Conservation (phyloP, 1,284 basidiomycete genomes). For the Chondrostereum purpureum region DNA sequence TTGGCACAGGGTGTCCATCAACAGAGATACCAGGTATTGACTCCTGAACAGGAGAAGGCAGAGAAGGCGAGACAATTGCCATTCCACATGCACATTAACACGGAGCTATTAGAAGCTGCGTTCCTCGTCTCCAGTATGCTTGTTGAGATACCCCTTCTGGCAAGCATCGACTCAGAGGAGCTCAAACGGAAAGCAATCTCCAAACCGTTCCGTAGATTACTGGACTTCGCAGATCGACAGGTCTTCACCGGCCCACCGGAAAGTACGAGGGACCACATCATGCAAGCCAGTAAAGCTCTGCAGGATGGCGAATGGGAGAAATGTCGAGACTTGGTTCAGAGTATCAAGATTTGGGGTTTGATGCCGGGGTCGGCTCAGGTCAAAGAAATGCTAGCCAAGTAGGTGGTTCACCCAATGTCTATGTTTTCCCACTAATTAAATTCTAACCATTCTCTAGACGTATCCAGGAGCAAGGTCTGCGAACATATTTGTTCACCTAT, state of each 20-base stretch:
- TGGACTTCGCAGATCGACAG: slow-evolving; percentile 97
- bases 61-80: slow-evolving; percentile 95
- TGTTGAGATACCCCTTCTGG: slow-evolving; percentile 92
- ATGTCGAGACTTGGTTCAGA: slow-evolving; percentile 87
- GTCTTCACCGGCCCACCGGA: slow-evolving; percentile 98
- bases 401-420: slow-evolving; percentile 31
- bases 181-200: slow-evolving; percentile 87
- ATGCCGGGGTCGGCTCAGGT: slow-evolving; percentile 88
- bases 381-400: slow-evolving; percentile 93
- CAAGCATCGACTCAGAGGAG: slow-evolving; percentile 92
- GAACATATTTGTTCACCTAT: slow-evolving; percentile 99
- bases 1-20: slow-evolving; percentile 95
- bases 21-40: slow-evolving; percentile 82
- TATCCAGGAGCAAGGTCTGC: slow-evolving; percentile 95
- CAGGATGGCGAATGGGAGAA: slow-evolving; percentile 97
- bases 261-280: slow-evolving; percentile 97
- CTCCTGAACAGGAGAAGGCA: slow-evolving; percentile 94
- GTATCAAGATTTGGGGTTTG: slow-evolving; percentile 97
- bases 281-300: slow-evolving; percentile 96
- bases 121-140: slow-evolving; percentile 99
- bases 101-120: slow-evolving; percentile 94
- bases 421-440: slow-evolving; percentile 5
- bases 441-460: slow-evolving; percentile 48
- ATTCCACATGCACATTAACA: slow-evolving; percentile 99
- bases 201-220: slow-evolving; percentile 89